Evolutionary conservation across 116 monocot species (phyloP).

Genomic region (Thalassia testudinum): DNA sequence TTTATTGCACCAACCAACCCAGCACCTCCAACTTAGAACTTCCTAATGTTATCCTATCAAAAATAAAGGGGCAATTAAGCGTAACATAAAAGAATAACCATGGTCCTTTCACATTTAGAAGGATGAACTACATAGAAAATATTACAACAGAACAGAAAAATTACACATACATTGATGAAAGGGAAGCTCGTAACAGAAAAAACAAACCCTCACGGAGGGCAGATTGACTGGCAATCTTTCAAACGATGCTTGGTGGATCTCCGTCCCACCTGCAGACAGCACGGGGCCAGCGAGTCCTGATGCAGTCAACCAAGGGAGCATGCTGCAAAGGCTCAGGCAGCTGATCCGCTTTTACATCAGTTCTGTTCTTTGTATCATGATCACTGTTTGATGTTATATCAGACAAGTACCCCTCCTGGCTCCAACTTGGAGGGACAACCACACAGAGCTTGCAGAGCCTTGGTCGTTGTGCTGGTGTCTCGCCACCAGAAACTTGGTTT

Average conservation of each 20-base stretch:
- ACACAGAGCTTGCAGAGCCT: slow-evolving; percentile 71
- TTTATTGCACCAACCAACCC: no score
- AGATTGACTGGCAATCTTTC: neutral
- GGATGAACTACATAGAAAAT: no score
- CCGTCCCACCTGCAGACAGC: slow-evolving; percentile 54
- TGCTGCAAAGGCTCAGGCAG: slow-evolving; percentile 40
- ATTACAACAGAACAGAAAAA: no score
- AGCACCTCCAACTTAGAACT: no score
- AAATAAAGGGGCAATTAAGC: no score
- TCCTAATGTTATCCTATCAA: no score
- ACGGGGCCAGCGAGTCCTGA: slow-evolving; percentile 68
- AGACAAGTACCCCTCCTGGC: slow-evolving; percentile 60
- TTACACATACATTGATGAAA: no score
- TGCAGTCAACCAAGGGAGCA: slow-evolving; percentile 83
- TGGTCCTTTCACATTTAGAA: no score
- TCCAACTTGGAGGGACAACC: slow-evolving; percentile 83
- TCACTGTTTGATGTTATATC: slow-evolving; percentile 20
- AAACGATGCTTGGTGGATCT: slow-evolving; percentile 64
- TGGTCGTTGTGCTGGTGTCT: slow-evolving; percentile 52
- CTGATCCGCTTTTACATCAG: slow-evolving; percentile 13
- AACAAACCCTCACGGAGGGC: no score
- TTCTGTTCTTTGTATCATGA: neutral
- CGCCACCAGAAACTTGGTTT: slow-evolving; percentile 15
- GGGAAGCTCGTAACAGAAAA: no score
- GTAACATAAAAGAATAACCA: no score